These are phyloP conservation scores for Pythium oligandrum DNA, from an alignment of 352 stramenopile genomes.

Conservation along the genomic window DNA sequence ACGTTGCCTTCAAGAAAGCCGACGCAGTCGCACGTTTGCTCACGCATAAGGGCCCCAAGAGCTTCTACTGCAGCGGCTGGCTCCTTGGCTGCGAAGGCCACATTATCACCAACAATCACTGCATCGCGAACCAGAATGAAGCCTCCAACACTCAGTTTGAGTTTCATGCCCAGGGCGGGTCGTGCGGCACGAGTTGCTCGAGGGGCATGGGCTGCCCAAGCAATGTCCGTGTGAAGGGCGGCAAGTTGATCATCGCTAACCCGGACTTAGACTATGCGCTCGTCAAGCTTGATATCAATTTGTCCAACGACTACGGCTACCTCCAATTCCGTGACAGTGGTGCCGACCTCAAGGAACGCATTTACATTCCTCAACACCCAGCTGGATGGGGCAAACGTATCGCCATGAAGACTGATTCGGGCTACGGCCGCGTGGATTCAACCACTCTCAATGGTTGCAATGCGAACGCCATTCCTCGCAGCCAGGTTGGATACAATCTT, in stretches of 20 bases:
- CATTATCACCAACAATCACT: constrained; percentile 80
- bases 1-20: constrained; percentile 16
- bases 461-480: neutral
- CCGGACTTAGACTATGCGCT: constrained; percentile 55
- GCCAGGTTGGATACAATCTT: constrained; percentile 66
- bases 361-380: constrained; percentile 68
- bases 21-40: constrained; percentile 49
- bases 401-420: constrained; percentile 38
- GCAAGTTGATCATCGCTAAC: constrained; percentile 37
- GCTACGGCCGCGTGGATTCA: constrained; percentile 38
- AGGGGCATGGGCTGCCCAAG: constrained; percentile 29
- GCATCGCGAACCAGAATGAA: constrained; percentile 41
- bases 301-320: constrained; percentile 45
- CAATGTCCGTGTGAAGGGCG: constrained; percentile 19
- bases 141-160: constrained; percentile 66
- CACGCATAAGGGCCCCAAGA: constrained; percentile 50
- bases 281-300: constrained; percentile 53
- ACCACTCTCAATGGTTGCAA: constrained; percentile 32
- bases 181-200: constrained; percentile 33
- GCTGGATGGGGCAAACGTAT: constrained; percentile 65
- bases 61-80: constrained; percentile 73
- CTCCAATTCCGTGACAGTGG: constrained; percentile 43
- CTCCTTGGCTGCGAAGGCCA: constrained; percentile 70
- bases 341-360: constrained; percentile 37
- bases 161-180: constrained; percentile 44